Evolutionary conservation across 1,139 yeast species (phyloP).

Genomic region (Saccharomyces uvarum): DNA sequence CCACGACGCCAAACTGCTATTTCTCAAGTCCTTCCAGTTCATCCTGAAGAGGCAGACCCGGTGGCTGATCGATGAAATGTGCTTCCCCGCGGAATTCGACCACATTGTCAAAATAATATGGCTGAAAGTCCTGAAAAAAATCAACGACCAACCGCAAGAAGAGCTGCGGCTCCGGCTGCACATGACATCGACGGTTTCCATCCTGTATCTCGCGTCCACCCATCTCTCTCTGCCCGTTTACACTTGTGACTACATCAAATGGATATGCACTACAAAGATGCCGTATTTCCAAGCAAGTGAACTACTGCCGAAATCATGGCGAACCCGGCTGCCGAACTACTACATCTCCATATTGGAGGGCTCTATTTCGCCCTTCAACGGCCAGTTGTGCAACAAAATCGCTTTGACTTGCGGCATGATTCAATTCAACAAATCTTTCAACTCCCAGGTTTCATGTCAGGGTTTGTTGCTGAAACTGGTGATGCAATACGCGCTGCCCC

Average conservation of each 20-base stretch:
- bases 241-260: constrained; percentile 22
- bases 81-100: constrained; percentile 36
- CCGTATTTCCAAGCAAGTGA: constrained; percentile 24
- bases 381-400: constrained; percentile 20
- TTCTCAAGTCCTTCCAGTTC: constrained; percentile 47
- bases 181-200: constrained; percentile 20
- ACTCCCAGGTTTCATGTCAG: constrained; percentile 10
- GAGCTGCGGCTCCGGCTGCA: constrained; percentile 34
- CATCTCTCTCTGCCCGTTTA: constrained; percentile 26
- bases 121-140: constrained; percentile 36
- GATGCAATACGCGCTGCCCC: constrained; percentile 19
- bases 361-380: constrained; percentile 20
- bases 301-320: constrained; percentile 25
- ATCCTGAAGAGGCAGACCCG: constrained; percentile 45
- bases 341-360: constrained; percentile 27
- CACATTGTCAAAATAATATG: constrained; percentile 45
- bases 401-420: constrained; percentile 13
- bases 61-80: constrained; percentile 33
- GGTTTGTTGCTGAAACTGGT: constrained; percentile 20
- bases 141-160: constrained; percentile 10
- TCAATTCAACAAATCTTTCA: constrained; percentile 12
- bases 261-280: constrained; percentile 21
- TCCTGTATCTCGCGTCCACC: constrained; percentile 25
- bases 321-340: constrained; percentile 25
- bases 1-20: constrained; percentile 41